These are phyloP conservation scores for Penicillium thymicola DNA, from an alignment of 2,329 filamentous ascomycete species.

Conservation along the genomic window DNA sequence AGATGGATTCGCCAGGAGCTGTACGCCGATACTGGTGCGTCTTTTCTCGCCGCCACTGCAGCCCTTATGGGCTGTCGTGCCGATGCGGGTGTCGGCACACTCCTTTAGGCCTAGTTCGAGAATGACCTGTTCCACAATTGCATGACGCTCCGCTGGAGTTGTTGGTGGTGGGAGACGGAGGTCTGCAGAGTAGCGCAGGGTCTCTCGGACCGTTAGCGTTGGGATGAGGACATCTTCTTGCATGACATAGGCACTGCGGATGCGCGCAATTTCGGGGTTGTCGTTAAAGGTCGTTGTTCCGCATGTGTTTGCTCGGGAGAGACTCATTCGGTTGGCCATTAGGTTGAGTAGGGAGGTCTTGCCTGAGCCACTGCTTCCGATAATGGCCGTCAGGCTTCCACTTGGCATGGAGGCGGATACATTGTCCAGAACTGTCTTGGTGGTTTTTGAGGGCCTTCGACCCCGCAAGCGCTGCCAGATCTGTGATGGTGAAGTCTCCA, in stretches of 20 bases:
- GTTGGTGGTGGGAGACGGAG: conserved; percentile 64
- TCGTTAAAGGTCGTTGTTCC: conserved; percentile 64
- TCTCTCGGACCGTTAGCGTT: conserved; percentile 72
- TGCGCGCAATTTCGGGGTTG: conserved; percentile 47
- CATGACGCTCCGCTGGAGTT: conserved; percentile 55
- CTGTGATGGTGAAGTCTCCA: conserved; percentile 30
- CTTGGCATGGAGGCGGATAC: conserved; percentile 62
- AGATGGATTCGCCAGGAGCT: conserved; percentile 74
- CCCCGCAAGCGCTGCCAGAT: conserved; percentile 32
- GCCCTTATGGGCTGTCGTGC: conserved; percentile 67
- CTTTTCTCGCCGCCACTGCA: conserved; percentile 79
- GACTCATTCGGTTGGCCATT: conserved; percentile 64
- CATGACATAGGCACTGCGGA: conserved; percentile 59
- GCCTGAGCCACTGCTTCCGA: conserved; percentile 70
- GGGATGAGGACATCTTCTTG: conserved; percentile 71
- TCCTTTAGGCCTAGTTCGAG: conserved; percentile 72
- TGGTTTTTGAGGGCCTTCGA: conserved; percentile 19
- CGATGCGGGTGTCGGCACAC: conserved; percentile 71
- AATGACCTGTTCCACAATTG: conserved; percentile 72
- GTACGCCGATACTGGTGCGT: conserved; percentile 72
- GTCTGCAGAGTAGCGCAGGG: conserved; percentile 68
- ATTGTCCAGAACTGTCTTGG: conserved; percentile 57
- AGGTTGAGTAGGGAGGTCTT: conserved; percentile 71
- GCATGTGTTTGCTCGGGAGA: conserved; percentile 50
- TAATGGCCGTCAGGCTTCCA: conserved; percentile 70